Evolutionary conservation across 176 grass and related monocot genomes (phyloP).

Genomic region (Musa beccarii): DNA sequence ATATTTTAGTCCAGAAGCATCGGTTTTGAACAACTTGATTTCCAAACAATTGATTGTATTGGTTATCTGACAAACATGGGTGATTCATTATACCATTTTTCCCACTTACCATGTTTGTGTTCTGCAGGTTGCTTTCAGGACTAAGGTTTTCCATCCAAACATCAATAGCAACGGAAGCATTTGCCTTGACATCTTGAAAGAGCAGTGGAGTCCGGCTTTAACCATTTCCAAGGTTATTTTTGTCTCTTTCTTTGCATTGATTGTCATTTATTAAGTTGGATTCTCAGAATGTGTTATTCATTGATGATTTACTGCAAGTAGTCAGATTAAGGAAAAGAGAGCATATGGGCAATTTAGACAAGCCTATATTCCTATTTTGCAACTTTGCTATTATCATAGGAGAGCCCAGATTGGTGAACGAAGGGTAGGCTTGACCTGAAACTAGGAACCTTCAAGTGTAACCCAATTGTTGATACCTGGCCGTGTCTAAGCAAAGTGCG

Average conservation of each 20-base stretch:
- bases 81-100: neutral
- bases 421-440: too few relatives aligned
- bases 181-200: conserved; percentile 76
- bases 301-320: too few relatives aligned
- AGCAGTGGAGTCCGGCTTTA: conserved; percentile 70
- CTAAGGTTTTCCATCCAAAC: conserved; percentile 76
- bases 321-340: too few relatives aligned
- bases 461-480: too few relatives aligned
- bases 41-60: neutral
- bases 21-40: neutral
- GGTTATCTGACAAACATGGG: neutral
- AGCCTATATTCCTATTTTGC: neutral
- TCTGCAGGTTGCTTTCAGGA: conserved; percentile 62
- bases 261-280: neutral
- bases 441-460: too few relatives aligned
- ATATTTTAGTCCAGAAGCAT: neutral
- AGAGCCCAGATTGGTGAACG: too few relatives aligned
- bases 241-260: neutral
- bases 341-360: neutral
- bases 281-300: neutral
- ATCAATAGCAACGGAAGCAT: conserved; percentile 77
- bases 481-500: too few relatives aligned
- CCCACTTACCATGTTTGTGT: neutral
- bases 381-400: too few relatives aligned
- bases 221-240: conserved; percentile 56